phyloP scores from a whole-genome alignment of 2,329 filamentous ascomycete species.

The Hypomyces rosellus region DNA sequence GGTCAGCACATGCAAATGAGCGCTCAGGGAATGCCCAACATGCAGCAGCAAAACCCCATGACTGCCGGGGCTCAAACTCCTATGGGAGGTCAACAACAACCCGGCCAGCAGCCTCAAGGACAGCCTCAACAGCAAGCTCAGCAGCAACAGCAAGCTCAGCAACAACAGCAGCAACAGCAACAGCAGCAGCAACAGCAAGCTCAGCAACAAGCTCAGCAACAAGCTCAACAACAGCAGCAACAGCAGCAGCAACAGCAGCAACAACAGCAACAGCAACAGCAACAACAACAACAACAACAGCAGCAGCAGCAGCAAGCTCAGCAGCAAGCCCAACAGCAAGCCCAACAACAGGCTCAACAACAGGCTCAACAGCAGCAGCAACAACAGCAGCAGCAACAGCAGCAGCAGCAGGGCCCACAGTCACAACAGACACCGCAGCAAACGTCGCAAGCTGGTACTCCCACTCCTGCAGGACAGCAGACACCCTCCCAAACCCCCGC shows the following conservation, averaged over 20 bases:
- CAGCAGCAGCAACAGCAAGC: slow-evolving; percentile 23
- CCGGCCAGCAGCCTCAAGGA: slow-evolving; percentile 22
- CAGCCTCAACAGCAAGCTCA: slow-evolving; percentile 17
- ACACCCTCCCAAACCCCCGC: slow-evolving; percentile 41
- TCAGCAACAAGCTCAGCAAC: slow-evolving; percentile 16
- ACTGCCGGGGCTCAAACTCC: slow-evolving; percentile 26
- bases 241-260: slow-evolving; percentile 23
- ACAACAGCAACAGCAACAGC: slow-evolving; percentile 20
- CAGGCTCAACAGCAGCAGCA: slow-evolving; percentile 20
- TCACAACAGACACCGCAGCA: slow-evolving; percentile 42
- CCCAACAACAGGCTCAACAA: slow-evolving; percentile 25
- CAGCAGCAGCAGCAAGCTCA: slow-evolving; percentile 15
- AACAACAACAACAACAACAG: slow-evolving; percentile 22
- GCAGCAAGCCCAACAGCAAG: slow-evolving; percentile 26
- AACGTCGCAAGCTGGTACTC: slow-evolving; percentile 34
- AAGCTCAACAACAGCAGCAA: slow-evolving; percentile 19
- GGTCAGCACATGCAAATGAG: slow-evolving; percentile 45
- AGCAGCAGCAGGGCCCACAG: slow-evolving; percentile 20
- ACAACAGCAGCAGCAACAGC: slow-evolving; percentile 29
- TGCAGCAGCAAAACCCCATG: slow-evolving; percentile 38
- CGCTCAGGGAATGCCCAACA: slow-evolving; percentile 38
- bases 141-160: slow-evolving; percentile 13
- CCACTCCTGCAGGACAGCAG: slow-evolving; percentile 40
- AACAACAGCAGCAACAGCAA: slow-evolving; percentile 17
- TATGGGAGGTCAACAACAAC: slow-evolving; percentile 21